Evolutionary conservation across 139 green algal species (phyloP), one percentile per base, ranked within the genome.

Genomic region (Chlorella sp.): DNA sequence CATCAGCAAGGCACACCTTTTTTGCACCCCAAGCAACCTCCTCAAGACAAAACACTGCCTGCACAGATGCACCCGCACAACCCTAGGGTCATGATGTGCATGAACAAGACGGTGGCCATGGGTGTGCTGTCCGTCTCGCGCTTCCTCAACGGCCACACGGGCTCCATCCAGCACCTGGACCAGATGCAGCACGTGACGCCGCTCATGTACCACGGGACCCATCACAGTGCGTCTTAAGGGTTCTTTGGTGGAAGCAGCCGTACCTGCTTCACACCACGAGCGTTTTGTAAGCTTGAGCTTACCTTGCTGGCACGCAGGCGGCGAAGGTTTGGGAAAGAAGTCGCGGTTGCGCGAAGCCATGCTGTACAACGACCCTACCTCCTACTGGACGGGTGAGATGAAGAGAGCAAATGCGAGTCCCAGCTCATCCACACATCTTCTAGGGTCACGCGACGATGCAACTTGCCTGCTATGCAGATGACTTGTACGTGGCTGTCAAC

Each of bases 141-240:
- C 5, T 92, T 92, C 74, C 79, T 73, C 33, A 85, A 74, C 35
- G 88, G 88, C 2, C 88, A 93, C 79, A 93, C 85, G 22, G 90
- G 80, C 60, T 92, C 87, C 68, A 81, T 92, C 67, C 86, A 90
- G 75, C 42, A 65, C 22, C 77, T 90, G 74, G 80, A 85, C 29
- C 65, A 90, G 79, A 80, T 78, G 31, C 64, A 84, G 59, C 51
- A 66, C 3, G 65, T 90, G 33, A 23, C 74, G 31, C 87, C 85
- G n/a, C 89, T 88, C 74, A 84, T 87, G 26, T 76, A 91, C 31
- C 87, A 92, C 80, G 77, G 82, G 29, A 92, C 87, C 33, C 91
- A 90, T 66, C 87, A 92, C 73, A 91, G 60, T 66, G 60, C 27
- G 60, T n/a, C n/a, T n/a, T n/a, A n/a, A n/a, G n/a, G n/a, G n/a